phyloP scores from a whole-genome alignment of 1,139 yeast species.

The Nakaseomyces delphensis region DNA sequence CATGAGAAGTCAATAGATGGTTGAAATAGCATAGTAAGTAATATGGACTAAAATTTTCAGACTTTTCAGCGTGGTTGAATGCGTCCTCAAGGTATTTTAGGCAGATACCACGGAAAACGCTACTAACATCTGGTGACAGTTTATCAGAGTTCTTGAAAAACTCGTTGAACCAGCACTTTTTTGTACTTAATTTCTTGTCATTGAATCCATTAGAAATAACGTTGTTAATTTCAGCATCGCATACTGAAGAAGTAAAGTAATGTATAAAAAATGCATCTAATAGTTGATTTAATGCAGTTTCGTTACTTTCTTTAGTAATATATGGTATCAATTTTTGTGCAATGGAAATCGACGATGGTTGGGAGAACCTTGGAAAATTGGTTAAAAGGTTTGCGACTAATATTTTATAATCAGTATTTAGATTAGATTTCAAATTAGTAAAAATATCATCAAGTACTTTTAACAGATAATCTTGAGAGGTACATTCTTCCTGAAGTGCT shows the following conservation, averaged over 20 bases:
- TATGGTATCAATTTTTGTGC: constrained; percentile 42
- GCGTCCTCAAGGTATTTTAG: constrained; percentile 24
- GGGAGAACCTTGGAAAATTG: constrained; percentile 27
- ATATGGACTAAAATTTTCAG: constrained; percentile 17
- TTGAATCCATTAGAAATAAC: constrained; percentile 48
- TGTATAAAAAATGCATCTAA: constrained; percentile 45
- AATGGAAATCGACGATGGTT: constrained; percentile 33
- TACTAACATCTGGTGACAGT: constrained; percentile 35
- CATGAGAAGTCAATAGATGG: constrained; percentile 13
- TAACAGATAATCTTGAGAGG: constrained; percentile 21
- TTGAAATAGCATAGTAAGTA: constrained; percentile 23
- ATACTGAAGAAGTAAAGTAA: constrained; percentile 25
- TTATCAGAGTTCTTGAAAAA: constrained; percentile 25
- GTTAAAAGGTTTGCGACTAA: constrained; percentile 38
- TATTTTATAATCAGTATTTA: constrained; percentile 61
- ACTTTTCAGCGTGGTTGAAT: constrained; percentile 9
- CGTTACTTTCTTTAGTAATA: constrained; percentile 68
- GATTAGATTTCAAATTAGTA: constrained; percentile 49
- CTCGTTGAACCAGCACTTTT: constrained; percentile 59
- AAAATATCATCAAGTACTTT: constrained; percentile 45
- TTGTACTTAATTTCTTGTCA: constrained; percentile 55
- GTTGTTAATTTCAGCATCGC: constrained; percentile 16
- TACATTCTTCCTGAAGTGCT: constrained; percentile 11
- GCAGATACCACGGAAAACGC: constrained; percentile 29
- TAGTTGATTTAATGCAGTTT: constrained; percentile 45